A percentile compares a stretch with the other conserved stretches of the same genome.
Conservation (phyloP, 257 asterid genomes). For the Fraxinus pennsylvanica region DNA sequence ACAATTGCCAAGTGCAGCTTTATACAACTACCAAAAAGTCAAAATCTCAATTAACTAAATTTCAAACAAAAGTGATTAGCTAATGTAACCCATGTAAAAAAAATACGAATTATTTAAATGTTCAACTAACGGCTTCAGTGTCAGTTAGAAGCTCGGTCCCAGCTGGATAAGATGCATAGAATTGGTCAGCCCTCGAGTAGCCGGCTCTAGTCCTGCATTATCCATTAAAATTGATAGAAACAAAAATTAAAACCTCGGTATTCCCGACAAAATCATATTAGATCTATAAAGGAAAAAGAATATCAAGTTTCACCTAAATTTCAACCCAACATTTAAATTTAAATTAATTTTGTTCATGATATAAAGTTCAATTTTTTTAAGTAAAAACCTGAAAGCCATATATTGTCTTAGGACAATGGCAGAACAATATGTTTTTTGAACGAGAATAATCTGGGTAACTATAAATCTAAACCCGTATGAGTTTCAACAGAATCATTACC, state of each 20-base stretch:
- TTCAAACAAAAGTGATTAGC: neutral
- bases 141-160: slow-evolving; percentile 92
- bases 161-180: slow-evolving; percentile 93
- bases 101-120: neutral
- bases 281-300: neutral
- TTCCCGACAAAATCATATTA: neutral
- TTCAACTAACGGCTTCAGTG: slow-evolving; percentile 61
- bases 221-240: slow-evolving; percentile 20
- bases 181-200: slow-evolving; percentile 86
- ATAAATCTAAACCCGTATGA: slow-evolving; percentile 5
- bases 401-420: neutral
- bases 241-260: slow-evolving; percentile 6
- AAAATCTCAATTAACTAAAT: slow-evolving; percentile 23
- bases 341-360: neutral
- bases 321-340: neutral
- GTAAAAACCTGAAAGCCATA: neutral
- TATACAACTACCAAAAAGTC: slow-evolving; percentile 54
- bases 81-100: neutral
- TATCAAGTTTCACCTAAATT: slow-evolving; percentile 3
- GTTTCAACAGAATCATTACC: slow-evolving; percentile 7
- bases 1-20: slow-evolving; percentile 79
- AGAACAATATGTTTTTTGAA: neutral
- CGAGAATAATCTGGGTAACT: neutral
- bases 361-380: neutral
- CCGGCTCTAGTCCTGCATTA: slow-evolving; percentile 86